Evolutionary conservation across 164 flowering plant genomes (phyloP), one percentile per base, ranked within the genome.

Genomic region (Annona cherimola): DNA sequence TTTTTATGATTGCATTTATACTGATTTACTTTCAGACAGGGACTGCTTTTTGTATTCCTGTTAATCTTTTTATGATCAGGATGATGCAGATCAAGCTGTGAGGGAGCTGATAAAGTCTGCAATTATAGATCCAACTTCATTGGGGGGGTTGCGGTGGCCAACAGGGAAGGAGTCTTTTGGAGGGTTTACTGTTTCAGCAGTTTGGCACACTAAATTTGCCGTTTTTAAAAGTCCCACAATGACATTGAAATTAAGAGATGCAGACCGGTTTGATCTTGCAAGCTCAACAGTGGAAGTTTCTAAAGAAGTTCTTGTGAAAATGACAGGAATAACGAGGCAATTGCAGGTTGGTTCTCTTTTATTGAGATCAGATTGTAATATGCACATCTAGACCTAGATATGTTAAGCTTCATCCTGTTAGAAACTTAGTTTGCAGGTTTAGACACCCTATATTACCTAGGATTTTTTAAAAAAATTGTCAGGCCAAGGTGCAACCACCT

Each of bases 61-160:
- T 40, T 4, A 19, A 7, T 65, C 40, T 19, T 67, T 0, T 35
- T 20, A 3, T 45, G 62, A 70, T 40, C 81, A 87, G 93, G 88
- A 82, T 16, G 83, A 82, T 11, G 93, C 86, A 76, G 77, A 76
- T 64, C 42, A 75, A 12, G 57, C 74, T 68, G 77, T 89, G 19
- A 70, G 45, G 55, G 66, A 79, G 69, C 63, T 87, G 72, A 74
- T 87, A 44, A 76, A 68, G 65, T 79, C 83, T 43, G 88, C 93
- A 41, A 71, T 81, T 66, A 39, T 86, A 46, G 89, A 89, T 71
- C 75, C 83, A 14, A 66, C 70, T 68, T 81, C 79, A 35, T 84
- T 76, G 77, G 90, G 90, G 42, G 88, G 89, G 6, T 69, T 89
- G 60, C 79, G 88, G 76, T 89, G 93, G 93, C 83, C 90, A 50